Evolutionary conservation across 257 asterid genomes (phyloP), one percentile per base, ranked within the genome.

Genomic region (Solanum habrochaites): DNA sequence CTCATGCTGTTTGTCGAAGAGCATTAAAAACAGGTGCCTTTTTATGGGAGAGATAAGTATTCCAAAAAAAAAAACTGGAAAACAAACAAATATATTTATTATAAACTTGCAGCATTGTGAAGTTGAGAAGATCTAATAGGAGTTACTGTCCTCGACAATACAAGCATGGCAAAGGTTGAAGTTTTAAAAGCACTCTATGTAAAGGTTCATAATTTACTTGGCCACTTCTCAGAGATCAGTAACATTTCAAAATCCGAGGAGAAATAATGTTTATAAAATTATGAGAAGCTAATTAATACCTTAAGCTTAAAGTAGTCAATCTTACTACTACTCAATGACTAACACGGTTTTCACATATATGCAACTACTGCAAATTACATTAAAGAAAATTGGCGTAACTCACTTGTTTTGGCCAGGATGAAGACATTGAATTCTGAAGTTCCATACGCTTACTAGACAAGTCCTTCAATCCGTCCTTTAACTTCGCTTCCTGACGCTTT

Each of bases 361-460:
- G 85, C 85, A 78, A 43, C 52, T 45, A 45, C 16, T 45, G 84
- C 66, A 78, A 80, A 27, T 70, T 12, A 64, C 87, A 45, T 16
- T 70, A 67, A 2, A 39, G 45, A 69, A 25, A 56, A 78, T 74
- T 58, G 18, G 40, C 83, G 39, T 81, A 89, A 89, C 98, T 92
- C 85, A 97, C 99, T 89, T 96, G 99, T 90, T 95, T 97, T 23
- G 99, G 99, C 99, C 99, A 97, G 12, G 97, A 95, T 8, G 96
- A 97, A 88, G 99, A 93, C 89, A 96, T 85, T 2, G 99, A 94
- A 86, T 97, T 97, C 89, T 97, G 99, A 90, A 97, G 98, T 90
- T 95, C 99, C 91, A 97, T 89, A 83, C 98, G 98, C 87, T 91
- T 97, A 67, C 88, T 60, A 83, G 90, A 90, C 89, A 96, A 92